These are phyloP conservation scores for Agarophyton chilense DNA, from an alignment of 23 red algal genomes.

Conservation along the genomic window DNA sequence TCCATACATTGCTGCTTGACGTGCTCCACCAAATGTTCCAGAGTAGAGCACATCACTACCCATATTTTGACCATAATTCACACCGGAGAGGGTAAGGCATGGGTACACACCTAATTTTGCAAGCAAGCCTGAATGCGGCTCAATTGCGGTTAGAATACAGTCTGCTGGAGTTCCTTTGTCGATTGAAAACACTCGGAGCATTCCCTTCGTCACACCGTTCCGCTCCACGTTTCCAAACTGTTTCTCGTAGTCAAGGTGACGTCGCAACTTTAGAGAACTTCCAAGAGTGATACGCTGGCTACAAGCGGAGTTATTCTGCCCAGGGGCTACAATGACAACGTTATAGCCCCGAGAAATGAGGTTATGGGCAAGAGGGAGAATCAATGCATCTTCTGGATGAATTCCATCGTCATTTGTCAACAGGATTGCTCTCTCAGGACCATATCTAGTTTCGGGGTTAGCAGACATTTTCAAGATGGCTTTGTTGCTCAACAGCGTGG, in stretches of 20 bases:
- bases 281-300: slow-evolving; percentile 85
- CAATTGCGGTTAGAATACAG: slow-evolving; percentile 82
- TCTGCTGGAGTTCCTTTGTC: slow-evolving; percentile 86
- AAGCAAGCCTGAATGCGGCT: slow-evolving; percentile 72
- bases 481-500: neutral
- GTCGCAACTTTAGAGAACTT: slow-evolving; percentile 53
- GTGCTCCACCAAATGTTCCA: slow-evolving; percentile 96
- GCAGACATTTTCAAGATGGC: neutral
- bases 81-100: slow-evolving; percentile 75
- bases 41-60: slow-evolving; percentile 91
- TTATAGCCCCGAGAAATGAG: slow-evolving; percentile 33
- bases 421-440: slow-evolving; percentile 62
- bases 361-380: slow-evolving; percentile 67
- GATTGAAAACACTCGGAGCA: slow-evolving; percentile 70
- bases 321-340: slow-evolving; percentile 88
- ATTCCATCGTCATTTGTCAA: slow-evolving; percentile 98
- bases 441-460: neutral
- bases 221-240: neutral
- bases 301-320: slow-evolving; percentile 89
- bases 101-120: slow-evolving; percentile 41
- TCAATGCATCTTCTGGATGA: slow-evolving; percentile 53
- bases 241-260: slow-evolving; percentile 50
- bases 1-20: slow-evolving; percentile 92
- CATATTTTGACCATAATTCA: slow-evolving; percentile 93
- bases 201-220: neutral